Evolutionary conservation across 352 stramenopile genomes (phyloP), one percentile per base, ranked within the genome.

Genomic region (Globisporangium emineosum): DNA sequence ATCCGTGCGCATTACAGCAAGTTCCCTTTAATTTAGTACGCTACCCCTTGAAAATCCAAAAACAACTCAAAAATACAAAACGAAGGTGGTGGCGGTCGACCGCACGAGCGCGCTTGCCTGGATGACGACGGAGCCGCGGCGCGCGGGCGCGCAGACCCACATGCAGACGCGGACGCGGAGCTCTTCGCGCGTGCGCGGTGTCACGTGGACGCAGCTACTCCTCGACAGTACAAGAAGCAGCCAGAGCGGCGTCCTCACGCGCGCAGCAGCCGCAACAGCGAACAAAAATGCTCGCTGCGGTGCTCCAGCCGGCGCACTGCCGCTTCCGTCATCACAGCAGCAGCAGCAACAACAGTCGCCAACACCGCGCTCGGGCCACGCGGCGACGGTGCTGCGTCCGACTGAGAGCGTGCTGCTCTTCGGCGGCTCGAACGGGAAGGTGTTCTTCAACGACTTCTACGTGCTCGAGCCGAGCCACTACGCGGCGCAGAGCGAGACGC

Each of bases 371-470:
- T 86, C 80, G 8, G 77, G 77, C 54, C 83, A 90, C 54, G 80
- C 83, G 5, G 78, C 87, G 73, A 78, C 80, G 56, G 69, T 87
- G 30, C 64, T 91, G 30, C 23, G 62, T 30, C 69, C 77, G 27
- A 78, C 71, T 4, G 47, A 64, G 17, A 89, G 79, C 70, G 60
- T 87, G 47, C 66, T 91, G 17, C 49, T 89, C 23, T 89, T 89
- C 59, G 83, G 83, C 21, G 83, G 83, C 13, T 86, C 77, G 19
- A 76, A 89, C 68, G 76, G 79, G 30, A 67, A 76, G 49, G 68
- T 76, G 37, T 86, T 86, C 64, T 83, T 81, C 62, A 77, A 84
- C 57, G 83, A 92, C 64, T 72, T 89, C 21, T 49, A 35, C 66
- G 62, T 61, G 53, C 62, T 55, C 42, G 53, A 67, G 29, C 53